These are phyloP conservation scores for Tetrahymena thermophila DNA, from an alignment of 73 alveolate species.

Conservation along the genomic window DNA sequence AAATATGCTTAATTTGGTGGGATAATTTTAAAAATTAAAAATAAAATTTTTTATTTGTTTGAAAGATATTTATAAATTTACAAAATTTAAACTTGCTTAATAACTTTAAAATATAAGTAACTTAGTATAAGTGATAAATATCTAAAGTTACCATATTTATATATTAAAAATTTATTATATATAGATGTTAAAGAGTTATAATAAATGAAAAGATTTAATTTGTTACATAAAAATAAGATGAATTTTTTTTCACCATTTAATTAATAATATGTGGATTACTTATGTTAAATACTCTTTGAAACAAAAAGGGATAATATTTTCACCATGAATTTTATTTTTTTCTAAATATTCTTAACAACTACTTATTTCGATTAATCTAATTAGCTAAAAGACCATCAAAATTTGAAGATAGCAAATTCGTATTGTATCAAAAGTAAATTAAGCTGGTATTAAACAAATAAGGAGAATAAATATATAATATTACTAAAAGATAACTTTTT, in stretches of 20 bases:
- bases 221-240: too few species aligned
- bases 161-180: too few species aligned
- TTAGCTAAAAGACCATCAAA: background rate
- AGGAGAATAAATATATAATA: background rate
- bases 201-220: too few species aligned
- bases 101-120: too few species aligned
- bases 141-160: too few species aligned
- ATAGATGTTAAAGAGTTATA: too few species aligned
- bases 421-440: background rate
- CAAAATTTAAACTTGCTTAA: too few species aligned
- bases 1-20: too few species aligned
- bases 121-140: too few species aligned
- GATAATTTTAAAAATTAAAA: too few species aligned
- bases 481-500: background rate
- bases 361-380: background rate
- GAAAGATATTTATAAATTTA: too few species aligned
- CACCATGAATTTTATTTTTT: background rate
- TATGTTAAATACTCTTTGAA: background rate
- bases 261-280: background rate
- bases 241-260: background rate
- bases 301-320: background rate
- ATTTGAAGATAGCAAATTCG: background rate
- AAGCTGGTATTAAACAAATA: background rate
- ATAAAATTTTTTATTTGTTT: too few species aligned
- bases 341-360: background rate